phyloP scores from a whole-genome alignment of 2,329 filamentous ascomycete species.

The Ascochyta pisi region DNA sequence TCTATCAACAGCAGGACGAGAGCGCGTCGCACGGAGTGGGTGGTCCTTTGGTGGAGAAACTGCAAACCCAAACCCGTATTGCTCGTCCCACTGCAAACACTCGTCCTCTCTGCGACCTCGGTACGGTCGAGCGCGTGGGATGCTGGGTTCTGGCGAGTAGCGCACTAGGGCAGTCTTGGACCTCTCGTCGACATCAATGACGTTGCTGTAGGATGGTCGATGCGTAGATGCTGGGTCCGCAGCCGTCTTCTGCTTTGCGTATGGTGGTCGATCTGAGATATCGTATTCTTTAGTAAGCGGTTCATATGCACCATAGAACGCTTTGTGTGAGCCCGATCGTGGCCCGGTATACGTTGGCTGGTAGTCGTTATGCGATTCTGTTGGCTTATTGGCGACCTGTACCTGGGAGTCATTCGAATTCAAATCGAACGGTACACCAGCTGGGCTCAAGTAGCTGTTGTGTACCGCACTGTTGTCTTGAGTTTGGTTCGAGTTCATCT shows the following conservation, averaged over 20 bases:
- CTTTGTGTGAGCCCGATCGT: neutral
- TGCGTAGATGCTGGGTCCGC: neutral
- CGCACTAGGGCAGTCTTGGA: neutral
- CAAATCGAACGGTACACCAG: constrained; percentile 2
- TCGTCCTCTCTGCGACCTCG: neutral
- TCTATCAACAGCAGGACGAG: neutral
- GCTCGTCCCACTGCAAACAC: neutral
- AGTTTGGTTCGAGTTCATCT: neutral
- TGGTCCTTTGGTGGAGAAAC: neutral
- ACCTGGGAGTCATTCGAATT: too few relatives aligned
- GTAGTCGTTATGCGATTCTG: neutral
- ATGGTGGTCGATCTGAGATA: neutral
- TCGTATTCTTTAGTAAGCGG: too few relatives aligned
- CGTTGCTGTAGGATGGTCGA: neutral
- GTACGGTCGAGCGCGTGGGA: neutral
- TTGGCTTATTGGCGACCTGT: neutral
- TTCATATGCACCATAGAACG: neutral
- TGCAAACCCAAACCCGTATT: neutral
- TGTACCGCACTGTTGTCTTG: neutral
- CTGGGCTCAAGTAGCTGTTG: neutral
- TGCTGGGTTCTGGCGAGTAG: neutral
- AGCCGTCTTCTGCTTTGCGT: neutral
- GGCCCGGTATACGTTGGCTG: neutral
- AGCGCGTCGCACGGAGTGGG: neutral
- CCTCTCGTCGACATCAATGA: neutral